Base-by-base conservation (phyloP, 805 yeast species). In the Candida cerambycidarum region DNA sequence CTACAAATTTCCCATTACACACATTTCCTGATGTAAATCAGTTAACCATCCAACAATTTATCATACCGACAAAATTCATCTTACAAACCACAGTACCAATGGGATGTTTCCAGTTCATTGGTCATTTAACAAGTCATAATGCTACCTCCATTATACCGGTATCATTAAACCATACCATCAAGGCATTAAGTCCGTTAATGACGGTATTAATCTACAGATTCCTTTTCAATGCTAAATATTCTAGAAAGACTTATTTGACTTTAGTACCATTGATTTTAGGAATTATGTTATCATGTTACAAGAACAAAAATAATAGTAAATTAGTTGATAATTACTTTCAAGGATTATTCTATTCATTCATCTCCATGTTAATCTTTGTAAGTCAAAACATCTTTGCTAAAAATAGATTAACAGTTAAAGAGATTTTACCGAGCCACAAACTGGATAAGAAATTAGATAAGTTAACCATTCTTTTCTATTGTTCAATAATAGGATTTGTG, bases 121-220 rank as follows among this genome's bases (percentile, higher is more conserved):
- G 98, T 15, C 98, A 92, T 62, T 80, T 90, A 48, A 79, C 95
- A 11, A 80, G 95, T 6, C 97, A 90, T 60, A 85, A 86, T 58
- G 92, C 98, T n/a, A 89, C 97, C 2, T 78, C 90, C 2, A 63
- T 86, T 47, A 87, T 93, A 39, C 97, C 97, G 0, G 97, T 93
- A n/a, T 86, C 97, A 4, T 67, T 90, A 50, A 97, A 93, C 15
- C 97, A 92, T 62, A 89, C 97, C 7, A 82, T 92, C 53, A 93
- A 93, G 67, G 93, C 97, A 1, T 69, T 92, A 29, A 83, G 95
- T 24, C 99, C 99, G 2, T 71, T 92, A 18, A 78, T 88, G 38
- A 92, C 98, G 0, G 97, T 93, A 10, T 62, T 80, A 23, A 86
- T 87, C 32, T 89, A 89, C 65, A 73, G 85, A 50, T 46, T 82